Evolutionary conservation across 108 stramenopile genomes (phyloP), one percentile per base, ranked within the genome.

Genomic region (Cyclotella distinguenda): DNA sequence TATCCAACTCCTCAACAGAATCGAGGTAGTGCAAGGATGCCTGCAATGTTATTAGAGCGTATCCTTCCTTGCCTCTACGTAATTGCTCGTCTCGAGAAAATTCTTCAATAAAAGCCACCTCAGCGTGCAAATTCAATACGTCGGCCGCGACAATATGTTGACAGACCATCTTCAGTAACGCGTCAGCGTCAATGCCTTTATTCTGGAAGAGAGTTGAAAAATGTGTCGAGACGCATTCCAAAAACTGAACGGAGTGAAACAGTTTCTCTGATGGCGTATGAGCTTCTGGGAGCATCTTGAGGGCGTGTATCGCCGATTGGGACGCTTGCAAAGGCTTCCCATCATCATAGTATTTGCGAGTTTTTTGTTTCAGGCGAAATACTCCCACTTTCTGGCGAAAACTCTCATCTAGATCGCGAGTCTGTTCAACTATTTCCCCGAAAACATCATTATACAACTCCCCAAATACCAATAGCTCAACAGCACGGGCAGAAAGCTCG

Each of bases 61-160:
- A 94, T 7, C 93, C 93, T 76, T 94, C 93, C 59, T 84, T 86
- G 1, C 93, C 93, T 15, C 84, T 81, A 8, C 89, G 61, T 19
- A 94, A 64, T 40, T 89, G 88, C 55, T 89, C 86, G 49, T 94
- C 90, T 40, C 87, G 72, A 7, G 93, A 85, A 77, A 94, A 94
- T 57, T 94, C 93, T 67, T 94, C 93, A 64, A 94, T 59, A 47
- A 94, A 94, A 12, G 82, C 82, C 18, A 90, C 69, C 62, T 94
- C 88, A 11, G 89, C 86, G 70, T 93, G 85, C 59, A 89, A 86
- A 23, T 75, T 31, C 0, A 46, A 33, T 0, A 90, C 81, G 28
- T 82, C 80, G 4, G 88, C 86, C 33, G 77, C 74, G 51, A 87
- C 59, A 48, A 93, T 64, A 65, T 93, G 92, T 48, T 87, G 85